A percentile compares a stretch with the other conserved stretches of the same genome.
phyloP scores from a whole-genome alignment of 176 grass and related monocot genomes.

The Ampelocalamus luodianensis region DNA sequence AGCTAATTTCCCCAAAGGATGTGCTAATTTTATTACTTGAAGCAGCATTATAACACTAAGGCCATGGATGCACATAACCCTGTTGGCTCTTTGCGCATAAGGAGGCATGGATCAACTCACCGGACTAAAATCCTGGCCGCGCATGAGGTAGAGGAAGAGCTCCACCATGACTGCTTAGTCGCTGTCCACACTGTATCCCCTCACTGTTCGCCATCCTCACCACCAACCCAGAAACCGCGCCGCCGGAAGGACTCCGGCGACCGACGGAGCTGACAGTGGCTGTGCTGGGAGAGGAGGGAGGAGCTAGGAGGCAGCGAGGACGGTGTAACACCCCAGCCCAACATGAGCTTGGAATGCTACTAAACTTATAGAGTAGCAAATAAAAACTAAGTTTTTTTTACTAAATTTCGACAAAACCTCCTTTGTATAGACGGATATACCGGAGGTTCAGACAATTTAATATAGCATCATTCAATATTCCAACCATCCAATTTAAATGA shows the following conservation, averaged over 20 bases:
- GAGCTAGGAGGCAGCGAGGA: no score
- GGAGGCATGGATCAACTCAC: constrained; percentile 6
- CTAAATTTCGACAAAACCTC: no score
- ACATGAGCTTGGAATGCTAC: no score
- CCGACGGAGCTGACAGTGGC: not conserved
- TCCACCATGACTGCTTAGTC: constrained; percentile 5
- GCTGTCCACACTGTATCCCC: constrained; percentile 38
- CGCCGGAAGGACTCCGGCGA: not conserved
- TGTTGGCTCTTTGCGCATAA: not conserved
- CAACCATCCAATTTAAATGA: no score
- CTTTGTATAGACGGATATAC: no score
- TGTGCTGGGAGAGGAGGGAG: not conserved
- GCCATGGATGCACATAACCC: constrained; percentile 29
- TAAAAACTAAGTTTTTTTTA: no score
- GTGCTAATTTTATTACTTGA: not conserved
- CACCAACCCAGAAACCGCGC: not conserved
- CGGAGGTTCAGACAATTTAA: no score
- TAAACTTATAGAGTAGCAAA: no score
- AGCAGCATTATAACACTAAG: not conserved
- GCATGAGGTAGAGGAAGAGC: constrained; percentile 51
- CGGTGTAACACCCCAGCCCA: no score
- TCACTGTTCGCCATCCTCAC: constrained; percentile 44
- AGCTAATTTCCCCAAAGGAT: no score
- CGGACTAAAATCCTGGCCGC: constrained; percentile 32
- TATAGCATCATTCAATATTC: no score